Percentiles rank a stretch among this genome's conserved stretches.
phyloP scores from a whole-genome alignment of 1,139 yeast genomes.

The Yamadazyma sp. region DNA sequence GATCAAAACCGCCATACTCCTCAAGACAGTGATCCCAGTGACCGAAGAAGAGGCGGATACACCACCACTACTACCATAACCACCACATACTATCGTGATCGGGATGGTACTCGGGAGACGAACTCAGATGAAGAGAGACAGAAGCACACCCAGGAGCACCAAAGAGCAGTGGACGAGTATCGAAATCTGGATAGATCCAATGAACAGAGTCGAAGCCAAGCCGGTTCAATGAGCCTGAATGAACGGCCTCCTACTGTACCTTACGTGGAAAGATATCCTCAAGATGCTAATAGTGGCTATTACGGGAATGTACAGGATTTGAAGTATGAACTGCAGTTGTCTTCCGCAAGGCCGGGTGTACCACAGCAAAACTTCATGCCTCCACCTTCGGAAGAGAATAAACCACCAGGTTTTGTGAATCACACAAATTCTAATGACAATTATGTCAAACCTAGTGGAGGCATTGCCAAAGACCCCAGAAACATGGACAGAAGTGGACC shows the following conservation, averaged over 20 bases:
- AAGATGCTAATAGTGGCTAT: no score
- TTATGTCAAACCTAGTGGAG: no score
- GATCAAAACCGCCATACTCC: no score
- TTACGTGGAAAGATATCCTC: no score
- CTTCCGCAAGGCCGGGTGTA: not conserved
- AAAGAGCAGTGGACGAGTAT: conserved; percentile 10
- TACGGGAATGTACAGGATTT: not conserved
- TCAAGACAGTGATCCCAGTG: not conserved
- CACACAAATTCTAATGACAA: no score
- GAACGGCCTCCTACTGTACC: not conserved
- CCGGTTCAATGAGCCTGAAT: not conserved
- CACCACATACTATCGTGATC: conserved; percentile 12
- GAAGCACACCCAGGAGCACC: conserved; percentile 8
- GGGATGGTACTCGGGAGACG: not conserved
- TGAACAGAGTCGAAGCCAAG: not conserved
- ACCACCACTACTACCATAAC: conserved; percentile 17
- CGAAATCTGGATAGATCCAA: conserved; percentile 5
- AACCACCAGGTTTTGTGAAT: no score
- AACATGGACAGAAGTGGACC: no score
- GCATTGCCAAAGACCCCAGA: no score
- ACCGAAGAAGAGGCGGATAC: conserved; percentile 1
- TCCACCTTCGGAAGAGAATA: no score
- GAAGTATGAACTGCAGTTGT: not conserved
- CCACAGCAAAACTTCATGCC: no score
- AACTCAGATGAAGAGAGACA: not conserved